Evolutionary conservation across 2,329 filamentous ascomycete genomes (phyloP).

Genomic region (Calonectria pauciramosa): DNA sequence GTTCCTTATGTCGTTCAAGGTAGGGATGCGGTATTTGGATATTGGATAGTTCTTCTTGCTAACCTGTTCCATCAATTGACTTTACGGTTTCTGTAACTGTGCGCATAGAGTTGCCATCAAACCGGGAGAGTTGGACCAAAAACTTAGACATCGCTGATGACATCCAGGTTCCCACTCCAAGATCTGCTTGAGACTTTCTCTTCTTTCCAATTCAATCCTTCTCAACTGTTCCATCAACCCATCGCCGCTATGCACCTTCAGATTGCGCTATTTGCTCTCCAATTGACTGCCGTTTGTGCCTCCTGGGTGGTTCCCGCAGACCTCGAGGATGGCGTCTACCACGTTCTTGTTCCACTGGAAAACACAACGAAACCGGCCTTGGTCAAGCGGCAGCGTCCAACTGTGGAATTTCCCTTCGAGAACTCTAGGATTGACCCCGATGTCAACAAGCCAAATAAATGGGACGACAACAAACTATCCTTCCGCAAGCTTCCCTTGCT

Average conservation of each 20-base stretch:
- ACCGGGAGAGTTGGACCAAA: neutral
- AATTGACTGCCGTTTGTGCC: neutral
- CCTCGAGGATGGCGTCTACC: slow-evolving; percentile 21
- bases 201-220: neutral
- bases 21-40: too few species aligned
- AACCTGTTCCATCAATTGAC: too few species aligned
- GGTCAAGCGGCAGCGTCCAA: neutral
- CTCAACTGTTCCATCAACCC: too few species aligned
- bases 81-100: neutral
- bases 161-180: neutral
- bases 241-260: neutral
- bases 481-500: neutral
- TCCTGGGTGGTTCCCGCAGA: slow-evolving; percentile 16
- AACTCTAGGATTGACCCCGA: neutral
- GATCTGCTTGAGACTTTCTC: neutral
- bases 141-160: neutral
- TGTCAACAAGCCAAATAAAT: neutral
- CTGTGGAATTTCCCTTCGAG: neutral
- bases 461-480: neutral
- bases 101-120: neutral
- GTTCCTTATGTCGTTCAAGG: too few species aligned
- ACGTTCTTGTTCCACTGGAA: slow-evolving; percentile 16
- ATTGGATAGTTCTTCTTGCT: too few species aligned
- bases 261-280: neutral
- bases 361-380: neutral